Percentiles rank a stretch among this genome's conserved stretches.
Evolutionary conservation across 2,329 filamentous ascomycete genomes (phyloP).

Genomic region (Cercospora brassicicola): DNA sequence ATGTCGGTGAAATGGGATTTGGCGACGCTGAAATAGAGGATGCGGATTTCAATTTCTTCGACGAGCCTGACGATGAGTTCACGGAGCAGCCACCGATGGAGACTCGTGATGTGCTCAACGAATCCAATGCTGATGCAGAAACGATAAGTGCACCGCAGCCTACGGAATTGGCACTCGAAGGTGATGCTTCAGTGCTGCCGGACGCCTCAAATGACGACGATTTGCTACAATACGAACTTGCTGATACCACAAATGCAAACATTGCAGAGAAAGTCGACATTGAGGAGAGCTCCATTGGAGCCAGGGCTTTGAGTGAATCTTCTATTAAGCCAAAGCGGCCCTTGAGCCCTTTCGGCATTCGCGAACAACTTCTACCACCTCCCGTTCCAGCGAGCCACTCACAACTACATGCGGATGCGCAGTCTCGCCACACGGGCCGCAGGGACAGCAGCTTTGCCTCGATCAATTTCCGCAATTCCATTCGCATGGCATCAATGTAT

Average conservation of each 20-base stretch:
- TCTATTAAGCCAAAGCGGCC: neutral
- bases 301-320: neutral
- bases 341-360: slow-evolving; percentile 45
- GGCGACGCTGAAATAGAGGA: slow-evolving; percentile 55
- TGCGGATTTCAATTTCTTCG: slow-evolving; percentile 81
- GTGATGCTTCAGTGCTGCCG: neutral
- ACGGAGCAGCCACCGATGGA: neutral
- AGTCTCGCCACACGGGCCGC: slow-evolving; percentile 18
- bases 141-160: neutral
- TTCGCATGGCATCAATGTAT: neutral
- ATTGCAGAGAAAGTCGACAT: neutral
- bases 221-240: neutral
- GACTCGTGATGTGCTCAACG: neutral
- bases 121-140: neutral
- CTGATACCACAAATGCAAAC: neutral
- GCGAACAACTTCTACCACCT: slow-evolving; percentile 51
- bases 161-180: neutral
- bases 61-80: slow-evolving; percentile 54
- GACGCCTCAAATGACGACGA: neutral
- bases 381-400: slow-evolving; percentile 36
- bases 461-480: slow-evolving; percentile 52
- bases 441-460: slow-evolving; percentile 53
- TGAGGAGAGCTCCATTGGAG: neutral
- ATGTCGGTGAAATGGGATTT: slow-evolving; percentile 47
- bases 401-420: slow-evolving; percentile 1